A percentile compares a stretch with the other conserved stretches of the same genome.
Conservation (phyloP, 2,329 filamentous ascomycete species). For the Colletotrichum camelliae region DNA sequence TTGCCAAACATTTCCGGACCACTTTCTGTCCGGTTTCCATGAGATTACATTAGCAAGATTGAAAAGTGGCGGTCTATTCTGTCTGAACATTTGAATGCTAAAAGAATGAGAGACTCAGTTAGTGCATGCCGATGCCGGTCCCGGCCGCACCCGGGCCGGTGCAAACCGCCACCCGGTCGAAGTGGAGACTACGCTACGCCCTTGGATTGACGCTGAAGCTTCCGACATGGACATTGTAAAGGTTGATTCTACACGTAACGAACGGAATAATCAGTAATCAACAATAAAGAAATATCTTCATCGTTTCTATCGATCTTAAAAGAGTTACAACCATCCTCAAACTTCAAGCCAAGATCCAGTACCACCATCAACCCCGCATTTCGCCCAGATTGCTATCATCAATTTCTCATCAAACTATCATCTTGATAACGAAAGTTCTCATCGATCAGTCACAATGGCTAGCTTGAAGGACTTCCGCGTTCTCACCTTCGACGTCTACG, state of each 20-base stretch:
- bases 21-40: no score
- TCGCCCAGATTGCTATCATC: neutral
- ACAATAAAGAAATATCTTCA: rapidly evolving
- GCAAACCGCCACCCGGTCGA: neutral
- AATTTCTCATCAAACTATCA: neutral
- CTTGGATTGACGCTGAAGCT: neutral
- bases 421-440: neutral
- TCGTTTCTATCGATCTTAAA: neutral
- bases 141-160: neutral
- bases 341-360: neutral
- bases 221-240: neutral
- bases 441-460: neutral
- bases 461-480: conserved; percentile 34
- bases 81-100: no score
- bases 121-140: neutral
- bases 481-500: conserved; percentile 81
- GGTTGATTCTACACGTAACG: neutral
- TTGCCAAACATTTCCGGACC: no score
- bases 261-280: neutral
- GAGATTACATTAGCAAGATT: no score
- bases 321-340: neutral
- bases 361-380: neutral
- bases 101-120: neutral
- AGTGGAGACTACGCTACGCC: neutral
- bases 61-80: no score